These are phyloP conservation scores for Phytopythium montanum DNA, from an alignment of 352 stramenopile genomes.

Conservation along the genomic window DNA sequence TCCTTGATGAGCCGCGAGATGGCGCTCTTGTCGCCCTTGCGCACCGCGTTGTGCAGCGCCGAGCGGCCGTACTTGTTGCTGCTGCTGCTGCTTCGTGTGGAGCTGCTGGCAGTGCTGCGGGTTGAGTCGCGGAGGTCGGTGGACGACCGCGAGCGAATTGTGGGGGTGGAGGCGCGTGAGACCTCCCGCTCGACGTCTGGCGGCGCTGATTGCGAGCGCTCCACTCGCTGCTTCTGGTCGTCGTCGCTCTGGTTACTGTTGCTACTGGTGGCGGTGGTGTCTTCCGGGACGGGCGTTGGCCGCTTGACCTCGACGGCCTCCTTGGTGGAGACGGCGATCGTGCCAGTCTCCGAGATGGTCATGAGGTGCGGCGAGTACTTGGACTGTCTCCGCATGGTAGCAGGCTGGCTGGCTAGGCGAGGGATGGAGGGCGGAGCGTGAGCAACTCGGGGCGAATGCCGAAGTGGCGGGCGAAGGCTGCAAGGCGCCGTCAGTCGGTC, in stretches of 20 bases:
- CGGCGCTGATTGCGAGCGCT: conserved; percentile 23
- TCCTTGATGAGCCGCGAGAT: conserved; percentile 27
- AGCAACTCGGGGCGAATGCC: not conserved
- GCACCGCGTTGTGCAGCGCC: conserved; percentile 43
- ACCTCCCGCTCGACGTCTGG: conserved; percentile 15
- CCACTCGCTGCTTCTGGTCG: conserved; percentile 7
- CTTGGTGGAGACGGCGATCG: conserved; percentile 25
- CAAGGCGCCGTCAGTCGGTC: not conserved
- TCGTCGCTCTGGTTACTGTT: not conserved
- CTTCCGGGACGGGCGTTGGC: conserved; percentile 12
- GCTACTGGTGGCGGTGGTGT: no score
- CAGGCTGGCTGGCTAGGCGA: conserved; percentile 19
- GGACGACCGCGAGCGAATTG: not conserved
- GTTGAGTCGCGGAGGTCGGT: conserved; percentile 2
- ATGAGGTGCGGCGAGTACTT: conserved; percentile 53
- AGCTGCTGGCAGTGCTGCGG: not conserved
- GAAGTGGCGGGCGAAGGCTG: not conserved
- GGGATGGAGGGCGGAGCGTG: no score
- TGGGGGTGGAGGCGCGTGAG: not conserved
- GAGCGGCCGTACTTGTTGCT: conserved; percentile 43
- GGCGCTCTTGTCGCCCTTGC: conserved; percentile 37
- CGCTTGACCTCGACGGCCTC: not conserved
- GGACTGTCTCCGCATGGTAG: conserved; percentile 38
- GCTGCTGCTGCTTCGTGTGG: not conserved
- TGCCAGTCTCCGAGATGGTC: conserved; percentile 55